Conservation (phyloP, 2,329 filamentous ascomycete species). For the Alternaria ventricosa region DNA sequence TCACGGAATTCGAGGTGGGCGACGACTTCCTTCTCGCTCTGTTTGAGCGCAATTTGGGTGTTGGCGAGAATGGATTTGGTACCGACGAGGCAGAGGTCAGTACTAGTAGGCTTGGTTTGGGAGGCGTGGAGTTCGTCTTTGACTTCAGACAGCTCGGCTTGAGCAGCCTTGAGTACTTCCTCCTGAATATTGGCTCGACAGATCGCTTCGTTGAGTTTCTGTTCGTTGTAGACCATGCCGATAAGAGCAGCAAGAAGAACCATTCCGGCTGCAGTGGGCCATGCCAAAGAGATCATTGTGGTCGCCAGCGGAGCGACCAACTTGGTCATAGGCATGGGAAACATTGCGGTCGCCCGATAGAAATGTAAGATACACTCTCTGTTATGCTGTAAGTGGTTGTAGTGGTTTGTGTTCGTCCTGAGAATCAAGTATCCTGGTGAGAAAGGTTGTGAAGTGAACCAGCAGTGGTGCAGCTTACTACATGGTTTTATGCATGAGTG, state of each 20-base stretch:
- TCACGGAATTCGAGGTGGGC: not conserved
- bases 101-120: not conserved
- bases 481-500: not conserved
- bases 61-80: not conserved
- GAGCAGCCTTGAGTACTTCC: not conserved
- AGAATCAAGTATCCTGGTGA: not conserved
- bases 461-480: not conserved
- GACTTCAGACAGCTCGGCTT: not conserved
- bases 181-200: not conserved
- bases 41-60: not conserved
- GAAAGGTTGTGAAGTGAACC: not conserved
- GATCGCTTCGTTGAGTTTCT: not conserved
- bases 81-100: not conserved
- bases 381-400: not conserved
- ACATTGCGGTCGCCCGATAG: not conserved
- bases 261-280: not conserved
- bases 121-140: not conserved
- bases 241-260: not conserved
- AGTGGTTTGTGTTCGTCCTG: not conserved
- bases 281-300: not conserved
- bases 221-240: not conserved
- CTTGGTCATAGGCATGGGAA: too few relatives aligned
- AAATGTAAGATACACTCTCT: not conserved
- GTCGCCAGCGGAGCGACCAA: too few relatives aligned
- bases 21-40: not conserved